A percentile compares a stretch with the other conserved stretches of the same genome.
Evolutionary conservation across 1,284 basidiomycete genomes (phyloP).

Genomic region (Ceratobasidium sp.): DNA sequence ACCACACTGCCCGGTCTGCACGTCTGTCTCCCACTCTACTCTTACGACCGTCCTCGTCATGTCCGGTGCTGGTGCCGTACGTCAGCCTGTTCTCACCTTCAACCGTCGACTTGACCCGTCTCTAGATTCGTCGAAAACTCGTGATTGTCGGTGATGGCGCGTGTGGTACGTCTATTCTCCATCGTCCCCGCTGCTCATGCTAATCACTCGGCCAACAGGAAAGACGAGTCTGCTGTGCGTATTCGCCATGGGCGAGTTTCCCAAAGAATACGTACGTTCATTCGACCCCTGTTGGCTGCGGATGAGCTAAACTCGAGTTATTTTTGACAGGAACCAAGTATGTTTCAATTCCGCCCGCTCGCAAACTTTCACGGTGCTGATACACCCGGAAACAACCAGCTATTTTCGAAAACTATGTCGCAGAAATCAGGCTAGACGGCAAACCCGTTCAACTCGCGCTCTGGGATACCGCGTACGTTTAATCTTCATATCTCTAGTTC

Average conservation of each 20-base stretch:
- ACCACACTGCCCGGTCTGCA: no score
- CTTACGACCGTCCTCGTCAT: background rate
- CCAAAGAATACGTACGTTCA: slow-evolving; percentile 87
- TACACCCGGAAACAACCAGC: slow-evolving; percentile 56
- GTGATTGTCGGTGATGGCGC: slow-evolving; percentile 95
- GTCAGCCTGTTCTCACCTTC: background rate
- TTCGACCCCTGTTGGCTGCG: slow-evolving; percentile 3
- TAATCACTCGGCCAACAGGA: background rate
- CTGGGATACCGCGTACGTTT: slow-evolving; percentile 92
- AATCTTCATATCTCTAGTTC: background rate
- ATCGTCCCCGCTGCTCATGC: background rate
- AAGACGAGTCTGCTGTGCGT: slow-evolving; percentile 81
- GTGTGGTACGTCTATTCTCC: slow-evolving; percentile 60
- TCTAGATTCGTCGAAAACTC: slow-evolving; percentile 82
- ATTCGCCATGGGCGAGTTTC: slow-evolving; percentile 96
- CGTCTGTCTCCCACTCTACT: no score
- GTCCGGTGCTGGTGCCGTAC: slow-evolving; percentile 20
- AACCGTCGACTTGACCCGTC: background rate
- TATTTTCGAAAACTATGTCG: slow-evolving; percentile 98
- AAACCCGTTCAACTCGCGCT: slow-evolving; percentile 95
- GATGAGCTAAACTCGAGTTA: background rate
- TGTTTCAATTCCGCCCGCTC: slow-evolving; percentile 44
- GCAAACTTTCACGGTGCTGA: background rate
- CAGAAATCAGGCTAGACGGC: slow-evolving; percentile 95
- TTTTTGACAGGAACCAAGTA: slow-evolving; percentile 63